Base-by-base conservation (phyloP, 2,329 filamentous ascomycete genomes). In the Neonectria sp. region DNA sequence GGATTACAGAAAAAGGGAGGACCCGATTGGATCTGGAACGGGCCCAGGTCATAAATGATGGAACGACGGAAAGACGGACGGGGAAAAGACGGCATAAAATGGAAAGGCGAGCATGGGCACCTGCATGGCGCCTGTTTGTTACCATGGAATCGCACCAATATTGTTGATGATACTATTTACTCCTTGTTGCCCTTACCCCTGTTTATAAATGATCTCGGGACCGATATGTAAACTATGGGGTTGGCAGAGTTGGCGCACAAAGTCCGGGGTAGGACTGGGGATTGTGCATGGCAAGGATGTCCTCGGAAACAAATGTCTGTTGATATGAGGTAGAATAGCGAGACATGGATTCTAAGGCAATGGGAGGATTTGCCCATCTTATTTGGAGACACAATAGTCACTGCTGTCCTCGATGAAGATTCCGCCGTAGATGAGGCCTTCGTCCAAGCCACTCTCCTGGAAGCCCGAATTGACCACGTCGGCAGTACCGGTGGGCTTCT, bases 341-440 rank as follows among this genome's bases (percentile, higher is more conserved):
- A 45, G 40, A 21, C 40, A 21, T n/a, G 11, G 9, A 21, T 45
- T 24, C 17, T 15, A 17, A n/a, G 37, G 37, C 2, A 24, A n/a
- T 12, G 4, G 7, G 40, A 24, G 17, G 8, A 6, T 12, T 21
- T 21, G n/a, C 13, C 9, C 40, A 21, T 4, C 40, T 40, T 55
- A 74, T 13, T 49, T 51, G 35, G 72, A 70, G 43, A 86, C 68
- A 65, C 83, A 85, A 25, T 79, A 78, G 9, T 73, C 67, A 7
- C 79, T 71, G 71, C 81, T 86, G 69, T 88, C 82, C 78, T 89
- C 87, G 63, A 85, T 76, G 73, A 89, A 89, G 56, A 89, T 82
- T 6, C 86, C 86, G 1, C 82, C 84, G 70, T 82, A 89, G 37
- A 88, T 80, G 45, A 89, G 72, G 2, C 86, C 86, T 76, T 89